Conservation (phyloP, 2,329 filamentous ascomycete genomes). For the Hortaea werneckii region DNA sequence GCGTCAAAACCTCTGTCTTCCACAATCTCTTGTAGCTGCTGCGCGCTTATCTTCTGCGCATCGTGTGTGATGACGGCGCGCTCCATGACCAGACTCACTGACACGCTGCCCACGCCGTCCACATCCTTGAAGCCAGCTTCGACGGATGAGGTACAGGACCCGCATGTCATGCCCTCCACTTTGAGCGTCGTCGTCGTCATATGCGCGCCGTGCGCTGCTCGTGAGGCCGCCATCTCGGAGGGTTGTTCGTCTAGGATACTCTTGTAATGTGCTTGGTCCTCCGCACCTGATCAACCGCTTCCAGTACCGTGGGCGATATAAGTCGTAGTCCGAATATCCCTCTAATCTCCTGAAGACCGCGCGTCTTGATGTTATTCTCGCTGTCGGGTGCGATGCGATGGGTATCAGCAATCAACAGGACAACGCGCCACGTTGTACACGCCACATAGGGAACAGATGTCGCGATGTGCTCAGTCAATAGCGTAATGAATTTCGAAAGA, state of each 20-base stretch:
- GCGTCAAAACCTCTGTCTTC: slow-evolving; percentile 90
- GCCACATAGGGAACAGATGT: too few species aligned
- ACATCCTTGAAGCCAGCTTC: slow-evolving; percentile 79
- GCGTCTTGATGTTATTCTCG: too few species aligned
- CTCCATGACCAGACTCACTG: slow-evolving; percentile 91
- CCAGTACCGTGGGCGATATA: background rate
- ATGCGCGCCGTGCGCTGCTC: slow-evolving; percentile 15
- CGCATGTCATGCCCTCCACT: slow-evolving; percentile 79
- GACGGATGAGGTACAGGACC: slow-evolving; percentile 85
- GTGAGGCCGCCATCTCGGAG: slow-evolving; percentile 12
- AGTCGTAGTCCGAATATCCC: too few species aligned
- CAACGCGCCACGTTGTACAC: too few species aligned
- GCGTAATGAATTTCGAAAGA: too few species aligned
- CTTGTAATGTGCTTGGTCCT: background rate
- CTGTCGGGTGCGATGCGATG: too few species aligned
- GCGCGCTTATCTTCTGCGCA: slow-evolving; percentile 60
- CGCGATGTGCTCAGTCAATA: too few species aligned
- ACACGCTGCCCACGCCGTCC: slow-evolving; percentile 73
- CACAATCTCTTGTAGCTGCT: slow-evolving; percentile 71
- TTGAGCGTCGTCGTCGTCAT: slow-evolving; percentile 90
- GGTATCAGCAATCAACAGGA: too few species aligned
- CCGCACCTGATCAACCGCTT: background rate
- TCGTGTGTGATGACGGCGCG: slow-evolving; percentile 88
- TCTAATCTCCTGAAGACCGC: too few species aligned
- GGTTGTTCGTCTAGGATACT: background rate